phyloP scores from a whole-genome alignment of 768 basidiomycete genomes.

The Rubroboletus satanas region DNA sequence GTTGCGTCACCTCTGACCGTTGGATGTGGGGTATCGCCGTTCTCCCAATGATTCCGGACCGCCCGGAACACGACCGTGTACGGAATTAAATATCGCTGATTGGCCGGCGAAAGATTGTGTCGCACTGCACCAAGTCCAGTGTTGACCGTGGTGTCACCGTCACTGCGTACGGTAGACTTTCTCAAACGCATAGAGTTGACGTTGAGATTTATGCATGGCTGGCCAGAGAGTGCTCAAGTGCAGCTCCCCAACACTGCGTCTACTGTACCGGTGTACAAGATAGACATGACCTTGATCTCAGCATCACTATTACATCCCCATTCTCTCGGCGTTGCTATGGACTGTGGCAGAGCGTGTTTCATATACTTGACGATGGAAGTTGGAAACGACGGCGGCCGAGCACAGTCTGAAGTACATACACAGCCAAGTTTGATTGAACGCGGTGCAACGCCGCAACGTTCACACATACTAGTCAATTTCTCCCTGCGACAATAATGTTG shows the following conservation, averaged over 20 bases:
- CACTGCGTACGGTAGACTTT: background rate
- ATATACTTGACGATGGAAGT: background rate
- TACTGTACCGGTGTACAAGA: background rate
- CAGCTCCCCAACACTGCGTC: background rate
- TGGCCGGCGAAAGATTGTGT: background rate
- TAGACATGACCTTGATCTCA: background rate
- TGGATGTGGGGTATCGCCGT: background rate
- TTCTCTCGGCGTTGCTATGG: background rate
- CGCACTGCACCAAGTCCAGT: background rate
- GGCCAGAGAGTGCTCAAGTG: no score
- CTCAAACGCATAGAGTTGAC: background rate
- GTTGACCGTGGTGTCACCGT: background rate
- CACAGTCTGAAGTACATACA: background rate
- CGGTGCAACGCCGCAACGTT: conserved; percentile 1
- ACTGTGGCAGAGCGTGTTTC: no score
- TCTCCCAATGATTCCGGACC: background rate
- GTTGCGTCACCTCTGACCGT: background rate
- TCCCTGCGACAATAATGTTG: conserved; percentile 6
- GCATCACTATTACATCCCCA: background rate
- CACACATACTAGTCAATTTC: background rate
- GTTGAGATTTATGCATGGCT: background rate
- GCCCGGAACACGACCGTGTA: background rate
- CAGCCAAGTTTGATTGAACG: conserved; percentile 14
- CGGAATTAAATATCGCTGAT: background rate
- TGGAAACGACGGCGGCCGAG: background rate